Conservation (phyloP, 805 yeast species). For the Candida montana region DNA sequence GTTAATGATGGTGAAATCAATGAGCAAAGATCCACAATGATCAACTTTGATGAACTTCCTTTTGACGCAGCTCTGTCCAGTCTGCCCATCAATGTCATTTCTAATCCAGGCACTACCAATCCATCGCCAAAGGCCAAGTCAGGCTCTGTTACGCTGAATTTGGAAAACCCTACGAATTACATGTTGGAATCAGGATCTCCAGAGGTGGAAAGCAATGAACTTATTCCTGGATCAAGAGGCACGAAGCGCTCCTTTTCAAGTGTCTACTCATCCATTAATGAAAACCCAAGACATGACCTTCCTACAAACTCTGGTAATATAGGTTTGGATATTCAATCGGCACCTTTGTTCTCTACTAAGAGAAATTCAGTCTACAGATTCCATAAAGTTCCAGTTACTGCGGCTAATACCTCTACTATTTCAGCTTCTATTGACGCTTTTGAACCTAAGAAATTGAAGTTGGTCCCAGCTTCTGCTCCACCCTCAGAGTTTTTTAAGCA, state of each 20-base stretch:
- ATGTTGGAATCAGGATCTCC: slow-evolving; percentile 5
- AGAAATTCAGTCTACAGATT: not conserved
- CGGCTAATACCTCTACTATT: not conserved
- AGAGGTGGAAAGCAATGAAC: not conserved
- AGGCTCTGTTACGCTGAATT: not conserved
- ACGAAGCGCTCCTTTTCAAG: not conserved
- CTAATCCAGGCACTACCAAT: not conserved
- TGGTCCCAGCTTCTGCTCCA: too few relatives aligned
- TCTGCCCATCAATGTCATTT: not conserved
- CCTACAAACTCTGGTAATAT: slow-evolving; percentile 1
- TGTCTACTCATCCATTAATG: not conserved
- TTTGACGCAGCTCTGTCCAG: not conserved
- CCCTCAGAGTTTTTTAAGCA: too few relatives aligned
- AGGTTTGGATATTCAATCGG: not conserved
- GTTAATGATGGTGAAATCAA: too few relatives aligned
- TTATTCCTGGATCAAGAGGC: slow-evolving; percentile 1
- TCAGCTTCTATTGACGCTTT: not conserved
- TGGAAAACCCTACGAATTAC: slow-evolving; percentile 10
- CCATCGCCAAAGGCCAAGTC: not conserved
- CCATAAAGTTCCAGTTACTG: too few relatives aligned
- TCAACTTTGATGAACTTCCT: not conserved
- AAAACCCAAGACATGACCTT: not conserved
- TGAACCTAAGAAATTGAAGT: too few relatives aligned
- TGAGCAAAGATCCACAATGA: too few relatives aligned
- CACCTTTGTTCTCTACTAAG: not conserved